These are phyloP conservation scores for Hygrocybe coccinea DNA, from an alignment of 768 basidiomycete genomes.

Conservation along the genomic window DNA sequence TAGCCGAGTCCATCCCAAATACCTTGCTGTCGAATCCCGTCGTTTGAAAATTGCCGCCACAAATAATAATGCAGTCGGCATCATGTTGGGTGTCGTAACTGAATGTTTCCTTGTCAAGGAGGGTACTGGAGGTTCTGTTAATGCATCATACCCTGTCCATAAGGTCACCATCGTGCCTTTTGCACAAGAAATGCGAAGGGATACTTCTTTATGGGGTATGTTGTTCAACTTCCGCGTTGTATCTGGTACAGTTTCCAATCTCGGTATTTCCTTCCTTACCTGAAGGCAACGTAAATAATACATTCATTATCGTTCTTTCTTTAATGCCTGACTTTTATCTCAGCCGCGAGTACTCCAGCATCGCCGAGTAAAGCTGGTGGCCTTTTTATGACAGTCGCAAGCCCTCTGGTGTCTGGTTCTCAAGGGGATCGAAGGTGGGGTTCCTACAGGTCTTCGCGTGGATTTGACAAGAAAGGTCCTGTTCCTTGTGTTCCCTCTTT, in stretches of 20 bases:
- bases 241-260: background rate
- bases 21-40: background rate
- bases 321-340: too few relatives aligned
- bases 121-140: background rate
- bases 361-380: too few relatives aligned
- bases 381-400: too few relatives aligned
- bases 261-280: conserved; percentile 1
- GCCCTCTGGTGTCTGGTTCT: too few relatives aligned
- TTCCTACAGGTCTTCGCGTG: too few relatives aligned
- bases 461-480: too few relatives aligned
- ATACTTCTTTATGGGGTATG: conserved; percentile 5
- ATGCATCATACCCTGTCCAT: background rate
- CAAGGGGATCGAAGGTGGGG: too few relatives aligned
- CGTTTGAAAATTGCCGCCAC: background rate
- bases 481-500: too few relatives aligned
- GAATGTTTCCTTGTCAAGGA: background rate
- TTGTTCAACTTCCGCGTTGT: conserved; percentile 5
- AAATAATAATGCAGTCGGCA: background rate
- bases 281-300: background rate
- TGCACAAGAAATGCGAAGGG: conserved; percentile 7
- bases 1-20: background rate
- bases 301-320: background rate
- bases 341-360: too few relatives aligned
- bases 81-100: conserved; percentile 10
- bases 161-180: conserved; percentile 4